Evolutionary conservation across 257 asterid species (phyloP).

Genomic region (Solanum chilense): DNA sequence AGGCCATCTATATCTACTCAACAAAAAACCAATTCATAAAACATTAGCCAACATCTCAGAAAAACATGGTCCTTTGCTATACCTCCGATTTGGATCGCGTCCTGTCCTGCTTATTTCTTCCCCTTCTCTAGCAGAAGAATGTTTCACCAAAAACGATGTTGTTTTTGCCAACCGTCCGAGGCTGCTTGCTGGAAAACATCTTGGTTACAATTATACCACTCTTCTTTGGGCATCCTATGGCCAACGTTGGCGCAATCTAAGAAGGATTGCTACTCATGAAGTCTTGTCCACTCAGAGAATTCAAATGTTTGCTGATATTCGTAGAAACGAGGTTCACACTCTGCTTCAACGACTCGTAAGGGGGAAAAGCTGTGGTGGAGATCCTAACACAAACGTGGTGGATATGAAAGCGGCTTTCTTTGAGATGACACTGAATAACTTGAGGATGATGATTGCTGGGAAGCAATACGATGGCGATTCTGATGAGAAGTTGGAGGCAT

Average conservation of each 20-base stretch:
- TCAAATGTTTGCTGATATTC: slow-evolving; percentile 6
- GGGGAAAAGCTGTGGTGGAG: background rate
- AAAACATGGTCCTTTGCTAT: slow-evolving; percentile 36
- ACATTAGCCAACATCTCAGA: slow-evolving; percentile 32
- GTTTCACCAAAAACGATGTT: slow-evolving; percentile 50
- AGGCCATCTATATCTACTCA: slow-evolving; percentile 59
- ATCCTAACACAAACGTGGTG: background rate
- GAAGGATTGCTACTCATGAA: slow-evolving; percentile 20
- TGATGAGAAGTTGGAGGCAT: slow-evolving; percentile 1
- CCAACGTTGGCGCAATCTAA: slow-evolving; percentile 30
- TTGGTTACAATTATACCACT: slow-evolving; percentile 57
- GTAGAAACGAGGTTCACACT: background rate
- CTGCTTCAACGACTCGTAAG: background rate
- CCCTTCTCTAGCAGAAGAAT: slow-evolving; percentile 49
- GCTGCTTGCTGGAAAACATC: slow-evolving; percentile 52
- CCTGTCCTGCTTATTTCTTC: slow-evolving; percentile 54
- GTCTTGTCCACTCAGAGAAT: slow-evolving; percentile 18
- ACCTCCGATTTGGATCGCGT: slow-evolving; percentile 47
- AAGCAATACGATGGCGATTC: slow-evolving; percentile 18
- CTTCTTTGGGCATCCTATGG: slow-evolving; percentile 45
- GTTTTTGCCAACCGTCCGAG: slow-evolving; percentile 63
- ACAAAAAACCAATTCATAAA: slow-evolving; percentile 38
- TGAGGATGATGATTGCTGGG: slow-evolving; percentile 40
- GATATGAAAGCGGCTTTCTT: slow-evolving; percentile 24
- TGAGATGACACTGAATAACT: slow-evolving; percentile 16